Evolutionary conservation across 331 rosid genomes (phyloP).

Genomic region (Pyrus hybrid): DNA sequence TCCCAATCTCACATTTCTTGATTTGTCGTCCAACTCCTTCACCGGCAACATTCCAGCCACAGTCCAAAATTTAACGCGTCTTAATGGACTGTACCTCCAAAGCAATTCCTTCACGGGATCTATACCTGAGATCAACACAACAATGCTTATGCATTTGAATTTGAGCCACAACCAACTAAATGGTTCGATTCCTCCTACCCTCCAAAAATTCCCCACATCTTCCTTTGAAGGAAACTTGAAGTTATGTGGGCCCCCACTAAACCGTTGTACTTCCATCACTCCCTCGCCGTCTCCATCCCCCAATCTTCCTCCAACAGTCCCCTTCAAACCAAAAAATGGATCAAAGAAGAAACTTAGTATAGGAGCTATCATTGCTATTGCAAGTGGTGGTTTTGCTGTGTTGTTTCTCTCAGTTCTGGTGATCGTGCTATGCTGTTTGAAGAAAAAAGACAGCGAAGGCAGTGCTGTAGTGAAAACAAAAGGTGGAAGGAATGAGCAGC

Average conservation of each 20-base stretch:
- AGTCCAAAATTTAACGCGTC: conserved; percentile 42
- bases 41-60: conserved; percentile 52
- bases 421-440: conserved; percentile 42
- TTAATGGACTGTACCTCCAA: conserved; percentile 49
- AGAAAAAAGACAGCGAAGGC: conserved; percentile 39
- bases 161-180: conserved; percentile 67
- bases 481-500: conserved; percentile 24
- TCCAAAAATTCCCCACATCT: conserved; percentile 48
- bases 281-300: conserved; percentile 32
- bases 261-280: conserved; percentile 36
- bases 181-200: conserved; percentile 59
- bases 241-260: conserved; percentile 72
- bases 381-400: conserved; percentile 30
- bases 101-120: conserved; percentile 63
- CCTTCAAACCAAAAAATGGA: conserved; percentile 19
- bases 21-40: conserved; percentile 65
- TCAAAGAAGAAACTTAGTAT: conserved; percentile 37
- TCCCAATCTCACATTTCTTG: conserved; percentile 44
- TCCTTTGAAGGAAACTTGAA: conserved; percentile 57
- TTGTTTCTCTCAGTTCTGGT: conserved; percentile 39
- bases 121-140: conserved; percentile 51
- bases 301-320: conserved; percentile 9
- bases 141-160: conserved; percentile 49
- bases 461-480: conserved; percentile 30
- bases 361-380: conserved; percentile 46